phyloP scores from a whole-genome alignment of 202 grass and related monocot species.

The Schoenoplectus triqueter region DNA sequence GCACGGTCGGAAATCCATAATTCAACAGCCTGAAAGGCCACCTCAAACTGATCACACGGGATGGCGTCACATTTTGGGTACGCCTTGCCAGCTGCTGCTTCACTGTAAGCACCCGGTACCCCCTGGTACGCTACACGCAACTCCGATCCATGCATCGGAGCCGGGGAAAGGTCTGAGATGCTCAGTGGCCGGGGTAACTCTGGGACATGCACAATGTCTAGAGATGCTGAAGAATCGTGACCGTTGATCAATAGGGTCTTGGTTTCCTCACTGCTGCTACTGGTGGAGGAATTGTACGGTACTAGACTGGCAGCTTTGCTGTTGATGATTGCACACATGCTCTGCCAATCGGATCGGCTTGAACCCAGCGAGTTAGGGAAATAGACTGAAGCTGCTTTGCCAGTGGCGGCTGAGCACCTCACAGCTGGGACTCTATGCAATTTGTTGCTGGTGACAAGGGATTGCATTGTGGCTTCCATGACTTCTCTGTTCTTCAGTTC shows the following conservation, averaged over 20 bases:
- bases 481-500: slow-evolving; percentile 14
- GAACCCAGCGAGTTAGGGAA: slow-evolving; percentile 40
- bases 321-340: slow-evolving; percentile 76
- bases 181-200: slow-evolving; percentile 56
- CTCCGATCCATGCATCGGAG: slow-evolving; percentile 86
- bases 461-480: slow-evolving; percentile 31
- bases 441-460: slow-evolving; percentile 20
- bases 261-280: not conserved
- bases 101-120: slow-evolving; percentile 87
- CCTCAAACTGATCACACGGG: slow-evolving; percentile 95
- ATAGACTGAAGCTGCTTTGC: slow-evolving; percentile 40
- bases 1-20: slow-evolving; percentile 88
- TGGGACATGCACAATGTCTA: slow-evolving; percentile 22
- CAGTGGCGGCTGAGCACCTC: slow-evolving; percentile 26
- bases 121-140: slow-evolving; percentile 96
- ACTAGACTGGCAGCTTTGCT: slow-evolving; percentile 61
- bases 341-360: slow-evolving; percentile 68
- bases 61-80: slow-evolving; percentile 79
- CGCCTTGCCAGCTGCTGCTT: slow-evolving; percentile 91
- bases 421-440: slow-evolving; percentile 25
- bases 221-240: slow-evolving; percentile 36
- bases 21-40: slow-evolving; percentile 85
- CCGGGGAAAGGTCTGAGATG: slow-evolving; percentile 83
- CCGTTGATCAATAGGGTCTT: slow-evolving; percentile 50
- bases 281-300: slow-evolving; percentile 42